phyloP scores from a whole-genome alignment of 2,329 filamentous ascomycete genomes.

The Kalaharituber pfeilii region DNA sequence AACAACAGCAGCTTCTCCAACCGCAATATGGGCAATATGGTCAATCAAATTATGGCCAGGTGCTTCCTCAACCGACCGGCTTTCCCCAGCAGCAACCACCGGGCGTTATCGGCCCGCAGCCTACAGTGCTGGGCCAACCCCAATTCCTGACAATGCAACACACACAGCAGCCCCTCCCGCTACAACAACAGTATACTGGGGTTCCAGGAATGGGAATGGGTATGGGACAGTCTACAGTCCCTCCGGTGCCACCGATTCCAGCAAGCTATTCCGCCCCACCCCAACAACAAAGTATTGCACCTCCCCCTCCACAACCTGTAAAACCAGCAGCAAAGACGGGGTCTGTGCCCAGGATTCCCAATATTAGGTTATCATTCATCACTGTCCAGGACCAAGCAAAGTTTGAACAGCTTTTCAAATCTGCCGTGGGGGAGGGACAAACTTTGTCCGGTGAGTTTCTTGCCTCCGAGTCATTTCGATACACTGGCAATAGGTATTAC shows the following conservation, averaged over 20 bases:
- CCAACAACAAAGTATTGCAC: constrained; percentile 30
- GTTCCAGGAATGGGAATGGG: constrained; percentile 46
- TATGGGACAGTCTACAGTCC: constrained; percentile 31
- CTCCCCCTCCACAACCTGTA: constrained; percentile 39
- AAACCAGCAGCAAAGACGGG: constrained; percentile 32
- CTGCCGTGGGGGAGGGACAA: constrained; percentile 65
- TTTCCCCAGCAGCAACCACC: constrained; percentile 32
- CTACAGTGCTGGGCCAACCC: constrained; percentile 35
- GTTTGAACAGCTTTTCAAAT: constrained; percentile 95
- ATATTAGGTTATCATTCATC: constrained; percentile 86
- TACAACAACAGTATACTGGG: constrained; percentile 53
- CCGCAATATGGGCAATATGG: constrained; percentile 17
- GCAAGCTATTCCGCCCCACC: constrained; percentile 35
- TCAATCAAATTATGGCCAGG: constrained; percentile 23
- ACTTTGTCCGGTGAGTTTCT: constrained; percentile 51
- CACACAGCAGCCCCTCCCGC: constrained; percentile 31
- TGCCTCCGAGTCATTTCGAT: no score
- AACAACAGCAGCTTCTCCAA: constrained; percentile 13
- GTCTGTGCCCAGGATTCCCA: constrained; percentile 59
- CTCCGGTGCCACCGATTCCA: constrained; percentile 39
- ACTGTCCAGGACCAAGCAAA: constrained; percentile 87
- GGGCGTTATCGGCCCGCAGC: constrained; percentile 41
- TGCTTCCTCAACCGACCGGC: constrained; percentile 21
- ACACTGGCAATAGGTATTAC: not conserved
- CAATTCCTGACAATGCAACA: constrained; percentile 25